These are phyloP conservation scores for Volvox carteri DNA, from an alignment of 163 green algal genomes.

Conservation along the genomic window DNA sequence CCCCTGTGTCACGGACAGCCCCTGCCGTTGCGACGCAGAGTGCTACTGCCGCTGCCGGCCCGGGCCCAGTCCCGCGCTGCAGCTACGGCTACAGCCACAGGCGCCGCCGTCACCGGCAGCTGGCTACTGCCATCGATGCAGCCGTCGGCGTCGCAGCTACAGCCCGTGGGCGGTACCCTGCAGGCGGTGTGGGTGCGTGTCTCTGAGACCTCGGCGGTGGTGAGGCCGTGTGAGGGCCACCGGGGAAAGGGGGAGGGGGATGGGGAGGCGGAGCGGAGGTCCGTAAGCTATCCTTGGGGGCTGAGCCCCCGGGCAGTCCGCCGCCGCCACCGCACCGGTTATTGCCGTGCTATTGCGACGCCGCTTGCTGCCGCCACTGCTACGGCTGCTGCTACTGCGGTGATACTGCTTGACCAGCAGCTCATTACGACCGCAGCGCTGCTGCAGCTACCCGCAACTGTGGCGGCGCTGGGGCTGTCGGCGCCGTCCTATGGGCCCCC, in stretches of 20 bases:
- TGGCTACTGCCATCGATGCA: neutral
- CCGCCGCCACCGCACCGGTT: neutral
- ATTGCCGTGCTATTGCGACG: too few relatives aligned
- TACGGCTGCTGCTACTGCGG: neutral
- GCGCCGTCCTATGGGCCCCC: too few relatives aligned
- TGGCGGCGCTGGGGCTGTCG: neutral
- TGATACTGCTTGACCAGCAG: slow-evolving; percentile 16
- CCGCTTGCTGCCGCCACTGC: too few relatives aligned
- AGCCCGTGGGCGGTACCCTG: neutral
- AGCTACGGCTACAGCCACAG: neutral
- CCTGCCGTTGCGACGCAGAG: neutral
- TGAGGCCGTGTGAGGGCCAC: too few relatives aligned
- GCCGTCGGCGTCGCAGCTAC: neutral
- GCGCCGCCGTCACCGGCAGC: neutral
- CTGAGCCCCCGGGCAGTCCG: too few relatives aligned
- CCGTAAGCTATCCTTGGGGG: too few relatives aligned
- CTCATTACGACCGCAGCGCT: neutral
- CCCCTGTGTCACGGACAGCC: neutral
- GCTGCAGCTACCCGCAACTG: neutral
- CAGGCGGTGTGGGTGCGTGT: neutral
- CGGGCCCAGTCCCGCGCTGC: neutral
- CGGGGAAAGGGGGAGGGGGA: too few relatives aligned
- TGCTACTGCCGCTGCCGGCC: slow-evolving; percentile 5
- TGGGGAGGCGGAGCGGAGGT: too few relatives aligned
- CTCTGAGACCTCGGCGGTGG: too few relatives aligned